These are phyloP conservation scores for Dianthus caryophyllus DNA, from an alignment of 148 eudicot genomes.

Conservation along the genomic window DNA sequence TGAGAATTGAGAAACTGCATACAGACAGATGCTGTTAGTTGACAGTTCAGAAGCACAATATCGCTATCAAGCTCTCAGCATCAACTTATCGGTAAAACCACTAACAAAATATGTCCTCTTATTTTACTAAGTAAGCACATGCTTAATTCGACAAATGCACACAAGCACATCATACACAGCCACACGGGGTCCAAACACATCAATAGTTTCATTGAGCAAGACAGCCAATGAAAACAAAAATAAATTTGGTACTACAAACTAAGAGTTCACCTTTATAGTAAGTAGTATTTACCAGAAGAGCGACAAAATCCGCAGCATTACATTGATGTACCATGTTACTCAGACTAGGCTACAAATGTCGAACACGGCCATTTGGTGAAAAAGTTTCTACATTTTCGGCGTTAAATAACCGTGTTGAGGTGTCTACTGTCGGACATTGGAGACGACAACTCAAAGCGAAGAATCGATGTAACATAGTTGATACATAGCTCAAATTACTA, in stretches of 20 bases:
- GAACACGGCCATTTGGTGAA: too few species aligned
- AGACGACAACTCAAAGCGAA: too few species aligned
- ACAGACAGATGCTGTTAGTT: conserved; percentile 9
- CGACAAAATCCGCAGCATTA: too few species aligned
- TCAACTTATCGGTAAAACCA: not conserved
- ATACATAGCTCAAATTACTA: too few species aligned
- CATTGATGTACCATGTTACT: too few species aligned
- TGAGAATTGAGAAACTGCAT: conserved; percentile 27
- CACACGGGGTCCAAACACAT: not conserved
- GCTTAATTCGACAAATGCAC: not conserved
- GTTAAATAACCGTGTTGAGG: too few species aligned
- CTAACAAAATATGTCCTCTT: not conserved
- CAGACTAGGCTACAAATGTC: too few species aligned
- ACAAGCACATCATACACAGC: not conserved
- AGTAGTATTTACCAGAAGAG: too few species aligned
- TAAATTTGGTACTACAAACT: not conserved
- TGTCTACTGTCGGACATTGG: too few species aligned
- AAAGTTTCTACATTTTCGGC: too few species aligned
- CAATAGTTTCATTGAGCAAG: not conserved
- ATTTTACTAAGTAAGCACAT: conserved; percentile 2
- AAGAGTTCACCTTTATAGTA: not conserved
- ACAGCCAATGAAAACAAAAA: conserved; percentile 2
- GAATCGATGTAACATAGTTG: too few species aligned
- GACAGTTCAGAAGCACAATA: not conserved
- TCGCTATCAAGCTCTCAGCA: not conserved